phyloP scores from a whole-genome alignment of 345 rosid species.

The Euclidium syriacum region DNA sequence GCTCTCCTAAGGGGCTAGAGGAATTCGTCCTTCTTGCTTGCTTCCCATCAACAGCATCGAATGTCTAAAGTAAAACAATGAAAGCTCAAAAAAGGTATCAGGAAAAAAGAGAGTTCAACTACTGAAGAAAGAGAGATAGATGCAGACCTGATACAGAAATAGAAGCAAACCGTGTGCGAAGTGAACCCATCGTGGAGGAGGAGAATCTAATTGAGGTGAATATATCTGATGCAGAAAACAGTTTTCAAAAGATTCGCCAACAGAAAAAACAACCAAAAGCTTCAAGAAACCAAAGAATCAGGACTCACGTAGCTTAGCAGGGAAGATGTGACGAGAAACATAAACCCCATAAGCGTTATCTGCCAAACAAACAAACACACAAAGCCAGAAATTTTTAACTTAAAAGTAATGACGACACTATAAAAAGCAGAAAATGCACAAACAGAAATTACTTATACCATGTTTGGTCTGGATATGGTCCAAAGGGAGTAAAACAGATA shows the following conservation, averaged over 20 bases:
- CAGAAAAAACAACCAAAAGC: not conserved
- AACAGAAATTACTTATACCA: slow-evolving; percentile 46
- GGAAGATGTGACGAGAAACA: slow-evolving; percentile 80
- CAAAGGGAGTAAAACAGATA: slow-evolving; percentile 22
- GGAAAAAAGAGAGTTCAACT: not conserved
- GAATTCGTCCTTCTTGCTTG: slow-evolving; percentile 96
- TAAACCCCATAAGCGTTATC: slow-evolving; percentile 92
- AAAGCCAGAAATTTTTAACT: not conserved
- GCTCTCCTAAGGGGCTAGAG: slow-evolving; percentile 95
- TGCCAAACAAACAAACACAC: slow-evolving; percentile 31
- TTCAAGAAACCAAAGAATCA: slow-evolving; percentile 9
- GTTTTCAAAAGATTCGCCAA: not conserved
- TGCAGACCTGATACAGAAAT: slow-evolving; percentile 83
- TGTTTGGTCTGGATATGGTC: slow-evolving; percentile 70
- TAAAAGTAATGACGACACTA: not conserved
- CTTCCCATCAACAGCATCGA: slow-evolving; percentile 99
- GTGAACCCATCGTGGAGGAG: slow-evolving; percentile 98
- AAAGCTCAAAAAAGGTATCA: not conserved
- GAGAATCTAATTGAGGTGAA: slow-evolving; percentile 61
- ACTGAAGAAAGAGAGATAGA: not conserved
- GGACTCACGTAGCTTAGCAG: slow-evolving; percentile 83
- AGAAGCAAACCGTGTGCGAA: slow-evolving; percentile 91
- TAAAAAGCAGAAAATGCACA: not conserved
- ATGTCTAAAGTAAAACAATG: slow-evolving; percentile 79
- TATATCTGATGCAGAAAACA: slow-evolving; percentile 16